Evolutionary conservation across 805 yeast genomes (phyloP), one percentile per base, ranked within the genome.

Genomic region (Citeromyces matritensis): DNA sequence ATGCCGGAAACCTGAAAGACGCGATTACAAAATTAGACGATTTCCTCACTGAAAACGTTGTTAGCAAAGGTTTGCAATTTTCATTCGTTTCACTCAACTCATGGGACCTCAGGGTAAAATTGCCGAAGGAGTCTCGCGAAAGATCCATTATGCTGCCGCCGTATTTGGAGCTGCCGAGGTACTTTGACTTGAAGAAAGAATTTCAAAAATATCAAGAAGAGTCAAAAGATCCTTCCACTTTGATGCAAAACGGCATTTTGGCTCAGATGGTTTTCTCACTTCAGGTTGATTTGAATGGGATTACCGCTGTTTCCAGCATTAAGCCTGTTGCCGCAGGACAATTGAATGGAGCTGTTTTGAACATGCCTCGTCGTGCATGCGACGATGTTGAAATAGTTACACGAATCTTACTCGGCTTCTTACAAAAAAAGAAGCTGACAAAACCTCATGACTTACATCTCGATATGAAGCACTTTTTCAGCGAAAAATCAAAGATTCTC

Each of bases 61-160:
- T 62, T 9, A 42, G 58, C 23, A 49, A 58, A 25, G 57, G 57
- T 8, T 48, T 52, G 30, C 74, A 73, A 26, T 76, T 81, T 47
- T 59, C 73, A 3, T 69, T 84, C 41, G 74, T 84, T 30, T 65
- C 84, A 1, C 58, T 71, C 37, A 71, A 73, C 44, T 57, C 67
- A 10, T 73, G 78, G 76, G 76, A 76, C 43, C 56, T 85, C 30
- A 64, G 85, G 37, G 86, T 86, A 30, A 78, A 76, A 44, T 55
- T 86, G 24, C 78, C 80, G 9, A 64, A 93, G 30, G 94, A 84
- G 48, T 82, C 94, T 6, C 61, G 83, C 26, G 94, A 82, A 46
- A 72, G 78, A 47, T 65, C 70, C 8, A 73, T 79, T 35, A 65
- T 62, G 4, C 60, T 85, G 34, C 95, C 95, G 0, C 60, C 68